Conservation (phyloP, 1,139 yeast species). For the Suhomyces anneliseae region DNA sequence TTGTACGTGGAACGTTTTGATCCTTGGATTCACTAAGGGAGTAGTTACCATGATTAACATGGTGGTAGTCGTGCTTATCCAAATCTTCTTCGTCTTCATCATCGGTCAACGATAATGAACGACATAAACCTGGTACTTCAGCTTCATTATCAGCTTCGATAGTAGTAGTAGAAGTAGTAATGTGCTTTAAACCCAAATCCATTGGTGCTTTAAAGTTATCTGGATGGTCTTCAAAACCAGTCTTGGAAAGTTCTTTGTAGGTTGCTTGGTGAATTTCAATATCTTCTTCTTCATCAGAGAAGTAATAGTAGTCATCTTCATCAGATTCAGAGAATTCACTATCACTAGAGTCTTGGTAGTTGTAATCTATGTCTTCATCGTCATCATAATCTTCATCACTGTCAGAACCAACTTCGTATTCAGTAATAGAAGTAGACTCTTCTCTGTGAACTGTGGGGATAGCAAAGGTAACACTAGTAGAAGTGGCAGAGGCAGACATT, state of each 20-base stretch:
- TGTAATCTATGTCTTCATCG: slow-evolving; percentile 23
- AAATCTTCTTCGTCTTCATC: slow-evolving; percentile 26
- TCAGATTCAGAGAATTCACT: slow-evolving; percentile 16
- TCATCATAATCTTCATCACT: slow-evolving; percentile 17
- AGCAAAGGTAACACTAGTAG: slow-evolving; percentile 13
- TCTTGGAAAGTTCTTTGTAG: slow-evolving; percentile 21
- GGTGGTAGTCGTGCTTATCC: slow-evolving; percentile 1
- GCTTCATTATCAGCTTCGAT: background rate
- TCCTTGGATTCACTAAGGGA: background rate
- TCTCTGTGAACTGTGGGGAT: slow-evolving; percentile 8
- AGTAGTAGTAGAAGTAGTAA: no score
- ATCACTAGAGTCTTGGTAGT: slow-evolving; percentile 12
- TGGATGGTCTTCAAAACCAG: no score
- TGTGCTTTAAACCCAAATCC: no score
- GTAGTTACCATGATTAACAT: slow-evolving; percentile 4
- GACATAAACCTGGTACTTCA: slow-evolving; percentile 28
- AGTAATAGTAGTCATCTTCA: slow-evolving; percentile 31
- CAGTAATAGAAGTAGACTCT: slow-evolving; percentile 20
- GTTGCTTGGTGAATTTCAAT: slow-evolving; percentile 21
- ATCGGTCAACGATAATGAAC: slow-evolving; percentile 24
- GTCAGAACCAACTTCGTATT: slow-evolving; percentile 20
- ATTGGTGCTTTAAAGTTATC: no score
- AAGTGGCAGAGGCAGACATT: slow-evolving; percentile 2
- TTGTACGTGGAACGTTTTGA: slow-evolving; percentile 3
- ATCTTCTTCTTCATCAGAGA: slow-evolving; percentile 19